phyloP scores from a whole-genome alignment of 768 basidiomycete genomes.

The Termitomyces sp. region DNA sequence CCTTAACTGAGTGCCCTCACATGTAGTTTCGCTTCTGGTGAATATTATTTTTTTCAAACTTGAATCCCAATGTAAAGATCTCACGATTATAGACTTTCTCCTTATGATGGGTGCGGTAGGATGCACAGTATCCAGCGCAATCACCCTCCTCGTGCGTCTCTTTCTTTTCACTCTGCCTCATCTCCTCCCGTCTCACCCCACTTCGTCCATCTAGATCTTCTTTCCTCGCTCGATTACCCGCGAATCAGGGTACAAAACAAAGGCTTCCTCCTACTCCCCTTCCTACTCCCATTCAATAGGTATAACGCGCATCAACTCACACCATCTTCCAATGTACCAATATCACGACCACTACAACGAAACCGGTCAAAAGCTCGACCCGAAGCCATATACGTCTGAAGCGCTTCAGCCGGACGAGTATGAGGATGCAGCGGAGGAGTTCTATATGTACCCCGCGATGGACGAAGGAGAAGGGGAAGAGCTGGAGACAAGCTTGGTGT shows the following conservation, averaged over 20 bases:
- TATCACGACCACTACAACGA: neutral
- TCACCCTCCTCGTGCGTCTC: conserved; percentile 64
- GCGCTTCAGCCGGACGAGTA: neutral
- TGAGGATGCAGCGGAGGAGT: neutral
- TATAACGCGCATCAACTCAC: neutral
- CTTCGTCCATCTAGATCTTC: conserved; percentile 45
- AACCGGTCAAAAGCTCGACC: neutral
- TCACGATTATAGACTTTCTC: conserved; percentile 47
- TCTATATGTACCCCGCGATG: neutral
- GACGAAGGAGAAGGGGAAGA: neutral
- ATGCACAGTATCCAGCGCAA: conserved; percentile 72
- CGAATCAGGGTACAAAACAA: conserved; percentile 57
- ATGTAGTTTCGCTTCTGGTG: conserved; percentile 56
- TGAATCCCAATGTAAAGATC: neutral
- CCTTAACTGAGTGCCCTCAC: neutral
- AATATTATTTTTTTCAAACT: conserved; percentile 9
- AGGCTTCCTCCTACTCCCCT: conserved; percentile 23
- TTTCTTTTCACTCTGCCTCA: neutral
- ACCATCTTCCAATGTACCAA: neutral
- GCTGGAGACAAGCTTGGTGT: neutral
- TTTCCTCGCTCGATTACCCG: conserved; percentile 69
- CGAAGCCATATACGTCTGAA: neutral
- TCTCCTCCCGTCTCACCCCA: conserved; percentile 1
- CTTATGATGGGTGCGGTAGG: conserved; percentile 69
- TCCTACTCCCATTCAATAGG: conserved; percentile 18